Evolutionary conservation across 2,329 filamentous ascomycete species (phyloP), one percentile per base, ranked within the genome.

Genomic region (Dothideomycetidae sp.): DNA sequence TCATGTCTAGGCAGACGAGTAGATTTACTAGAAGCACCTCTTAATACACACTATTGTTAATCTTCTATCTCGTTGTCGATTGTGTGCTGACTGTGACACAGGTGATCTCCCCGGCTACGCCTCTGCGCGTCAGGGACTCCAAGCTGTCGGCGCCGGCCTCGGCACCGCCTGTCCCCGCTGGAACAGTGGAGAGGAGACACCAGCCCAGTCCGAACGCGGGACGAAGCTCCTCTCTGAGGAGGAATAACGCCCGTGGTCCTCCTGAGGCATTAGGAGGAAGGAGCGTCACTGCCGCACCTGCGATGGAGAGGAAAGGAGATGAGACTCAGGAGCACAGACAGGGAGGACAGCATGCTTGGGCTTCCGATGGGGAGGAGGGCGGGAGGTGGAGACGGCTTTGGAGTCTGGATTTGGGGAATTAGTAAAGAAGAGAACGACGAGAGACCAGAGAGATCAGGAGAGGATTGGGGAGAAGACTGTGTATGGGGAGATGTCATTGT

Each of bases 311-410:
- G 36, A 29, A 10, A 37, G 34, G 14, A 37, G 12, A 15, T 14
- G 13, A 15, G 26, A 30, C 4, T 10, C 12, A 4, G 26, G 9
- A 12, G 36, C 10, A 14, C 10, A 13, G 36, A n/a, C 5, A 41
- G 9, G 42, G 33, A 29, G 35, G 54, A 57, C 0, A 54, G 55
- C 0, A 23, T 18, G 13, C n/a, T 3, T 11, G 34, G 35, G 35
- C 28, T 30, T 21, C 15, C 12, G 57, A 59, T 0, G 59, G 55
- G 1, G 56, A 52, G 2, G 53, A 60, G 0, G 61, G 58, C 1
- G 54, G 50, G 1, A 55, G 2, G 55, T 57, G 0, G 59, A 53
- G 46, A 36, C 50, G 40, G 30, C 29, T 39, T 12, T 39, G 37
- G 37, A 35, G 31, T 30, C 18, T 39, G 4, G 33, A 35, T 17